Evolutionary conservation across 1,284 basidiomycete species (phyloP).

Genomic region (Caloboletus firmus): DNA sequence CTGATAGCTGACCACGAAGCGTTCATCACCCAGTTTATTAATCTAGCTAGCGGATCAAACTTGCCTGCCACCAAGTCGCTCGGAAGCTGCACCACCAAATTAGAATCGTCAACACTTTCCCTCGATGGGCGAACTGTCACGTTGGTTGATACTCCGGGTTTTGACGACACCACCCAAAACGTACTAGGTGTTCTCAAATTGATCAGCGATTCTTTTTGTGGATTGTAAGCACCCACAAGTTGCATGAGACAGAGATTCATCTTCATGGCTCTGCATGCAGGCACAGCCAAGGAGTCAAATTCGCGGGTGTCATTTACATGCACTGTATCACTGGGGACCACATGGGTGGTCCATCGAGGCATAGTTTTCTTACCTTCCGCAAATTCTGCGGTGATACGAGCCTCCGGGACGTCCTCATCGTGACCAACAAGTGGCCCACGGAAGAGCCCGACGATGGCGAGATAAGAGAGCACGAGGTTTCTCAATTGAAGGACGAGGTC

Average conservation of each 20-base stretch:
- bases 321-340: slow-evolving; percentile 48
- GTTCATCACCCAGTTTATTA: slow-evolving; percentile 31
- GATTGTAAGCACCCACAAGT: slow-evolving; percentile 21
- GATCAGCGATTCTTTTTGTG: slow-evolving; percentile 30
- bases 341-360: slow-evolving; percentile 44
- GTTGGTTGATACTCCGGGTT: slow-evolving; percentile 40
- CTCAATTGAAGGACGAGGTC: slow-evolving; percentile 33
- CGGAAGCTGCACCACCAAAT: slow-evolving; percentile 22
- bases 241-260: neutral
- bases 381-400: slow-evolving; percentile 48
- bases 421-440: slow-evolving; percentile 45
- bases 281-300: slow-evolving; percentile 35
- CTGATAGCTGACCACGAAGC: slow-evolving; percentile 1
- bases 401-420: slow-evolving; percentile 46
- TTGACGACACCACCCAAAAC: slow-evolving; percentile 32
- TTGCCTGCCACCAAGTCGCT: slow-evolving; percentile 20
- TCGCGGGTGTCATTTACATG: slow-evolving; percentile 53
- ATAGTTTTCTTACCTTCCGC: slow-evolving; percentile 47
- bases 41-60: slow-evolving; percentile 32
- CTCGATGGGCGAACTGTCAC: slow-evolving; percentile 27
- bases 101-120: slow-evolving; percentile 26
- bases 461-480: slow-evolving; percentile 28
- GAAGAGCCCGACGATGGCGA: slow-evolving; percentile 28
- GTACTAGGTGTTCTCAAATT: slow-evolving; percentile 35
- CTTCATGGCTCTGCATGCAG: slow-evolving; percentile 17